Percentiles rank a stretch among this genome's conserved stretches.
These are phyloP conservation scores for Trypanosoma vivax DNA, from an alignment of 208 protist species.

Conservation along the genomic window DNA sequence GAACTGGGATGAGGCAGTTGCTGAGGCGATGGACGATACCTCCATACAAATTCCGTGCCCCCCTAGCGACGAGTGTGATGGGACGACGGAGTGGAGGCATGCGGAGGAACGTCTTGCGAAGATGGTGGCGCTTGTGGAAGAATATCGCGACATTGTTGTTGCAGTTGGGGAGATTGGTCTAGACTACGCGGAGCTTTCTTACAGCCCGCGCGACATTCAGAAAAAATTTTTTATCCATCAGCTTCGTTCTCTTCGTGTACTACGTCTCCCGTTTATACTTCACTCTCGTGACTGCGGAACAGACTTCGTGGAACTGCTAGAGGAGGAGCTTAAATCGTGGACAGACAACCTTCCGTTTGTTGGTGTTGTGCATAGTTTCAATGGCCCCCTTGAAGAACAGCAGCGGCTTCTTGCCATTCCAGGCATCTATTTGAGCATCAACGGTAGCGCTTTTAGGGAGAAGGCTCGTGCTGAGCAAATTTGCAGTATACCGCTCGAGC, in stretches of 20 bases:
- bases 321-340: conserved; percentile 12
- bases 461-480: conserved; percentile 57
- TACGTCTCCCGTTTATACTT: conserved; percentile 84
- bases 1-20: conserved; percentile 20
- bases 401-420: conserved; percentile 50
- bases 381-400: conserved; percentile 80
- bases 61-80: neutral
- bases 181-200: conserved; percentile 88
- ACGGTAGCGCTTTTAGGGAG: conserved; percentile 89
- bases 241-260: conserved; percentile 35
- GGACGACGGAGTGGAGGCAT: conserved; percentile 12
- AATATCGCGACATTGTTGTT: conserved; percentile 81
- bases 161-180: conserved; percentile 86
- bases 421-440: conserved; percentile 86
- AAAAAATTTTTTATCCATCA: conserved; percentile 64
- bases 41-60: conserved; percentile 21
- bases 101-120: conserved; percentile 37
- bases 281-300: conserved; percentile 87
- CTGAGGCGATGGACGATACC: conserved; percentile 21
- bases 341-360: conserved; percentile 14
- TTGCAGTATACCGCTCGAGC: conserved; percentile 59
- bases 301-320: conserved; percentile 71
- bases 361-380: conserved; percentile 94
- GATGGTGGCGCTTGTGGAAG: conserved; percentile 44
- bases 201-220: conserved; percentile 69